Percentiles rank a stretch among this genome's conserved stretches.
Evolutionary conservation across 1,284 basidiomycete genomes (phyloP).

Genomic region (Leccinum subrobustum): DNA sequence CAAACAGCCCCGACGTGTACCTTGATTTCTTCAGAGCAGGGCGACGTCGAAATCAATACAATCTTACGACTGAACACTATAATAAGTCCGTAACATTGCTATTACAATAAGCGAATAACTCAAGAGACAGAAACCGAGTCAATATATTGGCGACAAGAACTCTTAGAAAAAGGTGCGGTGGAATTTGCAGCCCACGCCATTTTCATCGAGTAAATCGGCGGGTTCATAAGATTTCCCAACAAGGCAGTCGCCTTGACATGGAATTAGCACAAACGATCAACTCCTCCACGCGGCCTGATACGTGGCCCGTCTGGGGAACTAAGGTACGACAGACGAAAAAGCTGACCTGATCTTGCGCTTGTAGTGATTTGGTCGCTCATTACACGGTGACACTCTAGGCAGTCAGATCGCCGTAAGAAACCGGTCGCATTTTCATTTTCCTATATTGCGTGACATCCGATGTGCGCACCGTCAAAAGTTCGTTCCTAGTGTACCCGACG

Average conservation of each 20-base stretch:
- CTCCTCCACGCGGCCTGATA: slow-evolving; percentile 31
- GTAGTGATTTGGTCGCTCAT: not conserved
- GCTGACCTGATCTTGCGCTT: not conserved
- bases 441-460: not conserved
- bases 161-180: not conserved
- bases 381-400: not conserved
- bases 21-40: not conserved
- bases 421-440: not conserved
- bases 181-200: not conserved
- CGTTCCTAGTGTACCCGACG: too few species aligned
- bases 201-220: not conserved
- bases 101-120: slow-evolving; percentile 24
- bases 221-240: not conserved
- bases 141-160: slow-evolving; percentile 2
- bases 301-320: not conserved
- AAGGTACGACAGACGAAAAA: not conserved
- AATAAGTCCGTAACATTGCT: not conserved
- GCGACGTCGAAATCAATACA: not conserved
- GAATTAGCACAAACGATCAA: not conserved
- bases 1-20: slow-evolving; percentile 39
- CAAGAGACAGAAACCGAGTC: slow-evolving; percentile 7
- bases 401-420: not conserved
- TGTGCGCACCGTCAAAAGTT: not conserved
- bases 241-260: not conserved
- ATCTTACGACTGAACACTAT: slow-evolving; percentile 11